Percentiles rank a stretch among this genome's conserved stretches.
phyloP scores from a whole-genome alignment of 805 yeast genomes.

The Suhomyces kilbournensis region DNA sequence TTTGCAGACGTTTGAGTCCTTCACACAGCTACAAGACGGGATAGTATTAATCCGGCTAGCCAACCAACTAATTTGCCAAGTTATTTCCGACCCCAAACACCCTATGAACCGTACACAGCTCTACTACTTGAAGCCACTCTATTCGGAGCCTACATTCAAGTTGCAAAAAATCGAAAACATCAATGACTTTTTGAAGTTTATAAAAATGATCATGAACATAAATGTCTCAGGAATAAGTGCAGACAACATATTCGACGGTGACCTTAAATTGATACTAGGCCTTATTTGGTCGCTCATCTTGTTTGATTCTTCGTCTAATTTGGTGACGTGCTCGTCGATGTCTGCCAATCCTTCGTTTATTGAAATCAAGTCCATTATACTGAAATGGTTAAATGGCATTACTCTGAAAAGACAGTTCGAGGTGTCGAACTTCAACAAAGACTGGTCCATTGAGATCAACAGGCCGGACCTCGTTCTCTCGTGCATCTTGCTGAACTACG shows the following conservation, averaged over 20 bases:
- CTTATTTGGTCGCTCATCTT: constrained; percentile 49
- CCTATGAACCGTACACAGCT: constrained; percentile 12
- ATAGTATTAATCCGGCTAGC: constrained; percentile 35
- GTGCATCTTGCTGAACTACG: constrained; percentile 30
- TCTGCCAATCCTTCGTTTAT: constrained; percentile 17
- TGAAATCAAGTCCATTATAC: constrained; percentile 30
- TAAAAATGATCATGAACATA: constrained; percentile 37
- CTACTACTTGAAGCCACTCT: constrained; percentile 29
- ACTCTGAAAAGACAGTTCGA: constrained; percentile 13
- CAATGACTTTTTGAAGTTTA: constrained; percentile 39
- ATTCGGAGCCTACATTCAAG: constrained; percentile 37
- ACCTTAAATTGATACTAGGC: constrained; percentile 46
- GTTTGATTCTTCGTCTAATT: constrained; percentile 32
- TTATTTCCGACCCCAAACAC: constrained; percentile 13
- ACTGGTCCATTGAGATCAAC: constrained; percentile 52
- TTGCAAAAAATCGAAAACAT: constrained; percentile 49
- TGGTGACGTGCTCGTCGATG: constrained; percentile 17
- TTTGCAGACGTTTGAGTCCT: constrained; percentile 14
- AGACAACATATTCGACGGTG: constrained; percentile 49
- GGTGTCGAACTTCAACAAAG: constrained; percentile 49
- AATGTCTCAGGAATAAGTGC: constrained; percentile 45
- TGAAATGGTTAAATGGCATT: constrained; percentile 51
- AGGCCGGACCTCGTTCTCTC: constrained; percentile 48
- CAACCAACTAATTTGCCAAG: constrained; percentile 28
- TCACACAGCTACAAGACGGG: constrained; percentile 41